A percentile compares a stretch with the other conserved stretches of the same genome.
Conservation (phyloP, 805 yeast genomes). For the Teunomyces pallodes region DNA sequence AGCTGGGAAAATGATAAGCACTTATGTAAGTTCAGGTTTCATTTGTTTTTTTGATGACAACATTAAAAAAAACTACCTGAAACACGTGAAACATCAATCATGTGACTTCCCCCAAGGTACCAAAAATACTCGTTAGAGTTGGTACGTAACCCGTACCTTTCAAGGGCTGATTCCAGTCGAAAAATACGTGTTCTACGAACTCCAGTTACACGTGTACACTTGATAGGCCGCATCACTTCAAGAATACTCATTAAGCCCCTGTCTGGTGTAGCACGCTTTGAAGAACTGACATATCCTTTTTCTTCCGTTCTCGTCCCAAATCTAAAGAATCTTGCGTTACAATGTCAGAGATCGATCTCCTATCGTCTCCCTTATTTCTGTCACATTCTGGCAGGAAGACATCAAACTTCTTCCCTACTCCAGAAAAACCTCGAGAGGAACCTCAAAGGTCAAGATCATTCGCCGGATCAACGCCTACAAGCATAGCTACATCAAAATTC, state of each 20-base stretch:
- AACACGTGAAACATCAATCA: too few species aligned
- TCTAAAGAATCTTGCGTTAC: too few species aligned
- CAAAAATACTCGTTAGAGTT: too few species aligned
- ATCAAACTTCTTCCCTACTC: conserved; percentile 15
- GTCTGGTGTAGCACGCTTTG: too few species aligned
- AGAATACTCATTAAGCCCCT: not conserved
- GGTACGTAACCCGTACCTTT: too few species aligned
- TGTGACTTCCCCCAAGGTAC: too few species aligned
- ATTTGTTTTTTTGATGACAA: conserved; percentile 14
- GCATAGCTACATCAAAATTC: conserved; percentile 1
- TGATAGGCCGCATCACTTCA: too few species aligned
- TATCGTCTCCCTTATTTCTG: conserved; percentile 3
- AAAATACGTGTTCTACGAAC: not conserved
- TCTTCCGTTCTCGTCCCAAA: too few species aligned
- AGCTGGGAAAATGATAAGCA: conserved; percentile 4
- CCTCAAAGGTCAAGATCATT: not conserved
- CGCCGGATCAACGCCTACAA: not conserved
- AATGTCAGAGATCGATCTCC: conserved; percentile 2
- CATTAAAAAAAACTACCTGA: not conserved
- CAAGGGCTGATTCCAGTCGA: not conserved
- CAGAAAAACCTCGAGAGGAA: not conserved
- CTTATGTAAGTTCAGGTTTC: conserved; percentile 6
- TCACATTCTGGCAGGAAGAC: conserved; percentile 9
- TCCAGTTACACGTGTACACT: too few species aligned
- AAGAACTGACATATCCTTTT: too few species aligned